Conservation (phyloP, 441 rosid species). For the Gossypium gossypioides region DNA sequence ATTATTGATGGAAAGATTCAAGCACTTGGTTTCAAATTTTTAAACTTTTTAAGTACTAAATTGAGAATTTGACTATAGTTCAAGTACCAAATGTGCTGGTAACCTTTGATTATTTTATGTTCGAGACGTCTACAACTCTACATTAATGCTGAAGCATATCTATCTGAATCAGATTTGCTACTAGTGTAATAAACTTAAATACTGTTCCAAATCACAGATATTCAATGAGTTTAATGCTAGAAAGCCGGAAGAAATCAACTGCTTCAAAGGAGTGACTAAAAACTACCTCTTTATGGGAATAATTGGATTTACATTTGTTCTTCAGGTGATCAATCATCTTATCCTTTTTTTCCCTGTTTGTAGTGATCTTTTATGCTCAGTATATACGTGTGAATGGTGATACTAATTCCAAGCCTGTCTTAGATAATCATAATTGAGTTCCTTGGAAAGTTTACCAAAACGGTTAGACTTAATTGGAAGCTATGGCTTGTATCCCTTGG, state of each 20-base stretch:
- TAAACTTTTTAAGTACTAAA: not conserved
- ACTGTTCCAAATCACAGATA: constrained; percentile 38
- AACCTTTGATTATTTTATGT: not conserved
- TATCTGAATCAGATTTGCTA: not conserved
- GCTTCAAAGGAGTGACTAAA: constrained; percentile 61
- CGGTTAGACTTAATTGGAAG: constrained; percentile 61
- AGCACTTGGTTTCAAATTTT: not conserved
- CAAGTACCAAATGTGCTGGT: not conserved
- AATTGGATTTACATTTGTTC: constrained; percentile 49
- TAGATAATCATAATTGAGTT: constrained; percentile 74
- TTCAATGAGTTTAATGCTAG: constrained; percentile 94
- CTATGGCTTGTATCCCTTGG: constrained; percentile 61
- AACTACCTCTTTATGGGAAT: constrained; percentile 69
- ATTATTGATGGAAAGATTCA: not conserved
- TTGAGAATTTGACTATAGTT: not conserved
- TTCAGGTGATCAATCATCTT: constrained; percentile 45
- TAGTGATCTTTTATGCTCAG: not conserved
- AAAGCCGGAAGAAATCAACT: constrained; percentile 80
- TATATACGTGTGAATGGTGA: not conserved
- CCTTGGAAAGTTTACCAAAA: constrained; percentile 64
- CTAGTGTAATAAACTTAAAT: not conserved
- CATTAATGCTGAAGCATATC: not conserved
- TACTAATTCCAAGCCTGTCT: not conserved
- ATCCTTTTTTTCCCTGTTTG: not conserved
- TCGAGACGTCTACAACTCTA: not conserved